A percentile compares a stretch with the other conserved stretches of the same genome.
These are phyloP conservation scores for Septoria petroselini DNA, from an alignment of 2,329 filamentous ascomycete genomes.

Conservation along the genomic window DNA sequence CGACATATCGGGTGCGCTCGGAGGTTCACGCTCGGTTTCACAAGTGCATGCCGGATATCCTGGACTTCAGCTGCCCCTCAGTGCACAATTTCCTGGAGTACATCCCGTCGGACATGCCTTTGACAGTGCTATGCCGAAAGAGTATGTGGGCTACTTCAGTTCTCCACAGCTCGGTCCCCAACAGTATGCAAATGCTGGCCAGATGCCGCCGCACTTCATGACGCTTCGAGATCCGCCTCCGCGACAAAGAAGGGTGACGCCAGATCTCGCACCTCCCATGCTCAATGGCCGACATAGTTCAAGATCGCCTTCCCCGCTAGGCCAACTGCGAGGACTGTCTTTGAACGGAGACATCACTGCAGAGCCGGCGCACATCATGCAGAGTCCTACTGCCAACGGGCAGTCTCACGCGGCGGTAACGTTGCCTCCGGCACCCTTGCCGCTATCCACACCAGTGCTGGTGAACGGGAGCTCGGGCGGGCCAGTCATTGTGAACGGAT, in stretches of 20 bases:
- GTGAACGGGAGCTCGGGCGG: constrained; percentile 30
- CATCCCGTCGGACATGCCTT: constrained; percentile 22
- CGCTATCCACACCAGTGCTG: constrained; percentile 7
- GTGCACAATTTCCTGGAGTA: constrained; percentile 24
- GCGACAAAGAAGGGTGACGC: constrained; percentile 43
- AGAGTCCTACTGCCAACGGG: constrained; percentile 25
- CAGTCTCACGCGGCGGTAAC: constrained; percentile 12
- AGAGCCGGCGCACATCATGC: constrained; percentile 15
- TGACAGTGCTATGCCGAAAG: constrained; percentile 45
- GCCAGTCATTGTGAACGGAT: constrained; percentile 45
- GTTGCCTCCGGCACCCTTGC: constrained; percentile 1
- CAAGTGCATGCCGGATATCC: constrained; percentile 30
- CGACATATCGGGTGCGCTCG: constrained; percentile 37
- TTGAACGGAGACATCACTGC: constrained; percentile 30
- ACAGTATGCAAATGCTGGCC: constrained; percentile 30
- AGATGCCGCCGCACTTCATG: constrained; percentile 39
- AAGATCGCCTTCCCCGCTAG: constrained; percentile 49
- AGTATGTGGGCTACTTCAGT: constrained; percentile 52
- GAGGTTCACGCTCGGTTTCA: constrained; percentile 22
- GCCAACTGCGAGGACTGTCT: constrained; percentile 43
- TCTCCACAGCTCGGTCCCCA: constrained; percentile 41
- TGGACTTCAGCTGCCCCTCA: constrained; percentile 28
- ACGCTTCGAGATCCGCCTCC: constrained; percentile 41
- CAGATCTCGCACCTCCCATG: constrained; percentile 41
- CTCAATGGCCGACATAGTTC: constrained; percentile 33